Conservation (phyloP, 2,329 filamentous ascomycete species). For the Biscogniauxia mediterranea region DNA sequence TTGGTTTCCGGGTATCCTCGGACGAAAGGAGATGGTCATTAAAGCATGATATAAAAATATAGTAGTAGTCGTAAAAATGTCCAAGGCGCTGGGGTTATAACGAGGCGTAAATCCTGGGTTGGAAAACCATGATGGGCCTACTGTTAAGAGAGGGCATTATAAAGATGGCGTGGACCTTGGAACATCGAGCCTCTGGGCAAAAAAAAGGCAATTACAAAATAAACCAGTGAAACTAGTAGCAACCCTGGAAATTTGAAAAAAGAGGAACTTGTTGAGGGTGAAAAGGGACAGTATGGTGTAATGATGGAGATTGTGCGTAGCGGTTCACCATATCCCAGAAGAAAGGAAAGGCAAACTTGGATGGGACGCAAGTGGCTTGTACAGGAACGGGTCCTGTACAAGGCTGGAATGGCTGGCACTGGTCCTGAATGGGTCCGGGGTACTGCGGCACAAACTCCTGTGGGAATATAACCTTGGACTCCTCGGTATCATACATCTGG, state of each 20-base stretch:
- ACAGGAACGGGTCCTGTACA: conserved; percentile 26
- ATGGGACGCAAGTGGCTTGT: conserved; percentile 38
- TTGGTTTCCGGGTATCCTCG: conserved; percentile 17
- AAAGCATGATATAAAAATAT: conserved; percentile 21
- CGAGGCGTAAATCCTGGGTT: background rate
- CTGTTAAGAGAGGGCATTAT: background rate
- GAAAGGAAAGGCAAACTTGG: conserved; percentile 48
- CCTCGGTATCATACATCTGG: conserved; percentile 47
- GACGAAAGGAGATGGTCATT: conserved; percentile 9
- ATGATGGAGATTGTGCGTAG: conserved; percentile 49
- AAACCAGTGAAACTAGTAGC: conserved; percentile 39
- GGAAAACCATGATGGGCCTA: background rate
- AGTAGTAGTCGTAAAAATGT: conserved; percentile 18
- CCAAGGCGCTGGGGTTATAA: conserved; percentile 5
- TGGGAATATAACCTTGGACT: conserved; percentile 40
- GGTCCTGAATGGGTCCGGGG: conserved; percentile 37
- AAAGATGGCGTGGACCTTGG: conserved; percentile 11
- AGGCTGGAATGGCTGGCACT: conserved; percentile 35
- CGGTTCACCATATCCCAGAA: conserved; percentile 50
- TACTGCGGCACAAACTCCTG: conserved; percentile 51
- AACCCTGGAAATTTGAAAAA: conserved; percentile 51
- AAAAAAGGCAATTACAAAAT: conserved; percentile 14
- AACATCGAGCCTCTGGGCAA: background rate
- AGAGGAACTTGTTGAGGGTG: conserved; percentile 54
- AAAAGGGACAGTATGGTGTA: conserved; percentile 50